A percentile compares a stretch with the other conserved stretches of the same genome.
Conservation (phyloP, 768 basidiomycete species). For the Rhizopogon sp. region DNA sequence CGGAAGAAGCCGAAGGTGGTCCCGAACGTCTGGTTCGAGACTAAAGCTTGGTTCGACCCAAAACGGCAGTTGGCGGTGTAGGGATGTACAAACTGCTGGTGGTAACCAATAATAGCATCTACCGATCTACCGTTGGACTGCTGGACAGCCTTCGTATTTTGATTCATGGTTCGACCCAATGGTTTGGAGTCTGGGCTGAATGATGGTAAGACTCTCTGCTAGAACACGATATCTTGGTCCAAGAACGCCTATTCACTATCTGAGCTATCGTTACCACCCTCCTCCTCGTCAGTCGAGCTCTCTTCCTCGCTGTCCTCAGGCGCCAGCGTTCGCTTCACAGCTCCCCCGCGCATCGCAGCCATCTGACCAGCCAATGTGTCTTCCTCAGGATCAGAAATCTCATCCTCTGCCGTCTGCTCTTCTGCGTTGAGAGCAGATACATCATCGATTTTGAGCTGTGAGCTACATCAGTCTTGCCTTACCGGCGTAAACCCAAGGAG, state of each 20-base stretch:
- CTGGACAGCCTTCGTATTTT: too few relatives aligned
- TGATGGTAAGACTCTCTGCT: too few relatives aligned
- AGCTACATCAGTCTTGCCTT: constrained; percentile 6
- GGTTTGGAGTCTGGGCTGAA: too few relatives aligned
- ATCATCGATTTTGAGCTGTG: constrained; percentile 82
- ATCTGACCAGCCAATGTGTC: constrained; percentile 96
- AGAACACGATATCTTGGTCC: too few relatives aligned
- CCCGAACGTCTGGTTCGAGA: too few relatives aligned
- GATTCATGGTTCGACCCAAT: too few relatives aligned
- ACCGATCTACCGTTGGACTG: too few relatives aligned
- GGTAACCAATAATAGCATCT: too few relatives aligned
- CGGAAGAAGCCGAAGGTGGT: too few relatives aligned
- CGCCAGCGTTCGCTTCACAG: constrained; percentile 61
- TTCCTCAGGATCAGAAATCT: constrained; percentile 97
- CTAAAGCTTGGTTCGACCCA: too few relatives aligned
- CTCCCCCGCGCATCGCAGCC: constrained; percentile 89
- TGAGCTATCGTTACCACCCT: constrained; percentile 44
- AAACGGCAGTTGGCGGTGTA: too few relatives aligned
- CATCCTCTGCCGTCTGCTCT: constrained; percentile 71
- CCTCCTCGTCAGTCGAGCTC: constrained; percentile 45
- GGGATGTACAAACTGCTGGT: too few relatives aligned
- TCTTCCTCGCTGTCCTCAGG: constrained; percentile 49
- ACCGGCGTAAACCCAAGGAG: background rate
- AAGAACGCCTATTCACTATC: constrained; percentile 35
- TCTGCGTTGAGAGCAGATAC: constrained; percentile 50